Base-by-base conservation (phyloP, 2,329 filamentous ascomycete genomes). In the Chaetothyriales sp. region DNA sequence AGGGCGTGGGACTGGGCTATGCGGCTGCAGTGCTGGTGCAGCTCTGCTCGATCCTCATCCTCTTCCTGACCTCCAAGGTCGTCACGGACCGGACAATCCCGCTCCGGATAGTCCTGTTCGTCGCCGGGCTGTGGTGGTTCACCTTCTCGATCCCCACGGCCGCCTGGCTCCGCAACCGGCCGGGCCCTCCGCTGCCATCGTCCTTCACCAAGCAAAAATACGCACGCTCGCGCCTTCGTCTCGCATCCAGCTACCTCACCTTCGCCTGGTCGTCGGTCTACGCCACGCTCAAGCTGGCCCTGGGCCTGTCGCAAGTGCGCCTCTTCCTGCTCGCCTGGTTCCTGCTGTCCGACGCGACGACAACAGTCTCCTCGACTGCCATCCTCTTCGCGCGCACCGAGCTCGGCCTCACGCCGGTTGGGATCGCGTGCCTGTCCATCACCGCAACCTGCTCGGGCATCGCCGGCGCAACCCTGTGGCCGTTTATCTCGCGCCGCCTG, bases 381-480 rank as follows among this genome's bases (percentile, higher is more conserved):
- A 87, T 95, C 42, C 74, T 95, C 1, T 95, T 94, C 63, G 89
- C 88, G 42, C 94, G 94, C 65, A 95, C 88, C 0, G 80, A 86
- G 55, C 73, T 95, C 5, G 78, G 83, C 55, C 90, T 95, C 85
- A 77, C 80, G 51, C 82, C 87, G 0, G 85, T 84, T 65, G 81
- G 83, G 1, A 69, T 95, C 18, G 89, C 85, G 4, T 74, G 94
- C 60, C 89, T 95, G 63, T 92, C 86, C 58, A 86, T 95, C 52
- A 89, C 93, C 51, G 86, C 83, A 9, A 95, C 86, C 0, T 68
- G 83, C 22, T 81, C 79, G 2, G 89, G 89, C 44, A 84, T 95
- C 44, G 67, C 83, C 1, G 89, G 89, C 15, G 89, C 89, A 0
- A 86, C 95, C 59, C 77, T 82, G 22, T 95, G 90, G 89, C 79